phyloP scores from a whole-genome alignment of 768 basidiomycete genomes.

The Dacryopinax primogenitus region DNA sequence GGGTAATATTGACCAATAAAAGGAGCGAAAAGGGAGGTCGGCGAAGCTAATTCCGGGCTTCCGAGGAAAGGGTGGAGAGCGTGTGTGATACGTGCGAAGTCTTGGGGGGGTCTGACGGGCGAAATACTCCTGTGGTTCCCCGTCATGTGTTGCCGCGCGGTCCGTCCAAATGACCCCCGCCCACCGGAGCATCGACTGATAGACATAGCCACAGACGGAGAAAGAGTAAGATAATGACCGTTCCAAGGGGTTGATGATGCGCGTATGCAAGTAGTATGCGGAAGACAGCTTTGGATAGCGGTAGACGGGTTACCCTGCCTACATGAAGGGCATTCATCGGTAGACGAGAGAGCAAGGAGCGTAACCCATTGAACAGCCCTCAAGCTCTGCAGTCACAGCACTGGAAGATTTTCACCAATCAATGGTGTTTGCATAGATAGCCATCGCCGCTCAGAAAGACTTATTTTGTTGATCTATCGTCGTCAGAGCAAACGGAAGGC shows the following conservation, averaged over 20 bases:
- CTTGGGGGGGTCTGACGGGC: background rate
- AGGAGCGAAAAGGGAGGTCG: too few relatives aligned
- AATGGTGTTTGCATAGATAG: background rate
- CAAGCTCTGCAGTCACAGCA: background rate
- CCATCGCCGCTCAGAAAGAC: background rate
- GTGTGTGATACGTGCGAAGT: too few relatives aligned
- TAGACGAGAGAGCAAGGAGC: background rate
- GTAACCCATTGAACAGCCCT: background rate
- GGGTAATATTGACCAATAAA: too few relatives aligned
- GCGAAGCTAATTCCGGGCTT: too few relatives aligned
- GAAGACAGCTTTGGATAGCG: background rate
- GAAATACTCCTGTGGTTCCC: background rate
- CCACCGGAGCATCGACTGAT: background rate
- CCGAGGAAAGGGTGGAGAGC: too few relatives aligned
- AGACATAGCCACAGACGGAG: background rate
- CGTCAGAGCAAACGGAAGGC: background rate
- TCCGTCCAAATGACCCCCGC: background rate
- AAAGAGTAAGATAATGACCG: background rate
- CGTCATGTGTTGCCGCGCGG: conserved; percentile 5
- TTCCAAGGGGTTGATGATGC: background rate
- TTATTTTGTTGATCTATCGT: background rate
- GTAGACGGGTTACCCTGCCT: background rate
- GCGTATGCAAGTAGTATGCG: background rate
- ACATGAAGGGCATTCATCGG: too few relatives aligned
- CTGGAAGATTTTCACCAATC: background rate